Base-by-base conservation (phyloP, 2,329 filamentous ascomycete species). In the Ceratocystis ficicola region DNA sequence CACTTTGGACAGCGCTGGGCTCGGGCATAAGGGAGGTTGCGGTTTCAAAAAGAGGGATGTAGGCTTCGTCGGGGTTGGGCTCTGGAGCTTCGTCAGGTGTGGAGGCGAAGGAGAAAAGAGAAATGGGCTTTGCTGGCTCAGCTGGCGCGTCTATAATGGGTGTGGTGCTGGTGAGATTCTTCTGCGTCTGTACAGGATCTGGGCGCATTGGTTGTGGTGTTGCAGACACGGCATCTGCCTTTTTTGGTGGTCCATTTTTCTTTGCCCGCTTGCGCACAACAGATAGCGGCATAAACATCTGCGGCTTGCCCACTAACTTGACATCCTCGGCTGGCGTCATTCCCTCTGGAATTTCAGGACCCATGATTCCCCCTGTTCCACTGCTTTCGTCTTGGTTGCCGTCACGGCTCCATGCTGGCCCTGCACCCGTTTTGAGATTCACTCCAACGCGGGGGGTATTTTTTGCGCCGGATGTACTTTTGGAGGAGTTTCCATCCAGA, bases 271-370 rank as follows among this genome's bases (percentile, higher is more conserved):
- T 90, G 68, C 89, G 82, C 17, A 86, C 84, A 15, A 96, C 91
- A 0, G 92, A 96, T 46, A 96, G 78, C 2, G 93, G 93, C 73
- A 86, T 88, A 75, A 97, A 96, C 84, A 90, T 89, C 74, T 92
- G 83, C 12, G 90, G 84, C 70, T 92, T 94, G 22, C 88, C 89
- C 1, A 86, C 82, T 15, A 88, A 75, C 75, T 89, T 87, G 17
- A 87, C 81, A 67, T 87, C 83, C 1, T 82, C 79, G n/a, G 81
- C 81, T 30, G 81, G 75, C 71, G 84, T 84, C 71, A 84, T 80
- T 52, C 81, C 81, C 12, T 77, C 77, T 1, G 81, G 79, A 70
- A 83, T 80, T 41, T 78, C 76, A n/a, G 81, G 80, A 59, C 72
- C 70, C 77, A 68, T 5, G 55, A 69, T 12, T 63, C 66, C 68